phyloP scores from a whole-genome alignment of 768 basidiomycete genomes.

The Termitomyces titanicus region DNA sequence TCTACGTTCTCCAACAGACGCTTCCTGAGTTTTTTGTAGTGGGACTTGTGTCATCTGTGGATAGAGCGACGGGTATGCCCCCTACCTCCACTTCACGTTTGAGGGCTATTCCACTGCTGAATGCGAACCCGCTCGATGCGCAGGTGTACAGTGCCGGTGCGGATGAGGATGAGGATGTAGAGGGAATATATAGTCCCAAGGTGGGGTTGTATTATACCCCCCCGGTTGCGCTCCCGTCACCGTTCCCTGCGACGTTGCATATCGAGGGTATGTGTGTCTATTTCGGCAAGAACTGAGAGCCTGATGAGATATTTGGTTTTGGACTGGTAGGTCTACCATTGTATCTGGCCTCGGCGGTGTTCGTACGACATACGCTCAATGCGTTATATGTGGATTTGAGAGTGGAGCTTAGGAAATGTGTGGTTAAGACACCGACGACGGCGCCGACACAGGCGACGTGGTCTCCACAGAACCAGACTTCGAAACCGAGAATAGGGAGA shows the following conservation, averaged over 20 bases:
- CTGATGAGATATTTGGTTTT: too few species aligned
- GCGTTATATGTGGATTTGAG: constrained; percentile 67
- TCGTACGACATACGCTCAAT: constrained; percentile 71
- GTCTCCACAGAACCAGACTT: not conserved
- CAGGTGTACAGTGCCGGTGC: too few species aligned
- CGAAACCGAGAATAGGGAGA: constrained; percentile 26
- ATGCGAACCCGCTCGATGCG: constrained; percentile 24
- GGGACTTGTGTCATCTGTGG: constrained; percentile 58
- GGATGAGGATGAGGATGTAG: constrained; percentile 33
- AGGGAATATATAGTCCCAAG: constrained; percentile 59
- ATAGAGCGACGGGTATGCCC: constrained; percentile 40
- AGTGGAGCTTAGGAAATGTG: constrained; percentile 51
- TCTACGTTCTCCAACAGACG: constrained; percentile 63
- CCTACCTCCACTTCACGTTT: constrained; percentile 20
- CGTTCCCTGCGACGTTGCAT: constrained; percentile 65
- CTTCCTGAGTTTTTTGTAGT: constrained; percentile 68
- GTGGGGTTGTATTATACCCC: constrained; percentile 68
- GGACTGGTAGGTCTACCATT: constrained; percentile 60
- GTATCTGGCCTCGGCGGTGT: constrained; percentile 66
- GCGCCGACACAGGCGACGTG: not conserved
- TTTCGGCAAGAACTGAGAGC: not conserved
- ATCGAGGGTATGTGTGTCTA: constrained; percentile 56
- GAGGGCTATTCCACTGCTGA: constrained; percentile 25
- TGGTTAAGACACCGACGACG: constrained; percentile 24
- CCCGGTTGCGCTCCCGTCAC: constrained; percentile 58